Evolutionary conservation across 805 yeast genomes (phyloP), one percentile per base, ranked within the genome.

Genomic region (Yarrowia osloensis): DNA sequence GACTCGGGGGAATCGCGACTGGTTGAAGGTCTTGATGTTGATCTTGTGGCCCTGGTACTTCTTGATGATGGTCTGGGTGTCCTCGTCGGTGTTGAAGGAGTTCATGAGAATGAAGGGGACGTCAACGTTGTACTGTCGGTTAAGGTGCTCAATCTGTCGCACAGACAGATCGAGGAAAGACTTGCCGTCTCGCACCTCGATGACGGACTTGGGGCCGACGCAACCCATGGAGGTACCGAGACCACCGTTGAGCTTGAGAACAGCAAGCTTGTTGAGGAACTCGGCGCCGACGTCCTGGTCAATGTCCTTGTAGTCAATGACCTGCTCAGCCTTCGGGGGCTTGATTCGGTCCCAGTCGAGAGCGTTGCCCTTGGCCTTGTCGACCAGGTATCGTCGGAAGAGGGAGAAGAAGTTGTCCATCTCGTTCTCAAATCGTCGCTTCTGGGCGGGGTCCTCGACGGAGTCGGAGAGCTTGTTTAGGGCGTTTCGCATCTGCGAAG

Each of bases 191-290:
- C 99, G 90, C 59, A 95, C 99, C 82, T 95, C 99, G 77, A 95
- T 95, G 71, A 95, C 96, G 29, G 97, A 90, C 80, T 93, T 93
- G 71, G 99, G 99, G 68, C 99, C 99, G 70, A 95, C 98, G 82
- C 99, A 95, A 68, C 99, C 99, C 99, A 95, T 95, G 11, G 98
- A 94, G 22, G 99, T 95, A 76, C 99, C 99, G 73, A 95, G 84
- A 49, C 99, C 99, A 83, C 99, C 99, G 77, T 95, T 95, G 77
- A 95, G 85, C 81, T 95, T 95, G 79, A 95, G 84, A 47, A 95
- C 99, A 9, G 98, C 98, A 77, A 95, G 85, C 79, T 93, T 93
- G 72, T 86, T 79, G 74, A 95, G 83, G 77, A 86, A 83, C 69
- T 80, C 78, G 52, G 78, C 71, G 68, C 77, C 80, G 24, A 78